Conservation (phyloP, 2,329 filamentous ascomycete genomes). For the Nigrospora osmanthi region DNA sequence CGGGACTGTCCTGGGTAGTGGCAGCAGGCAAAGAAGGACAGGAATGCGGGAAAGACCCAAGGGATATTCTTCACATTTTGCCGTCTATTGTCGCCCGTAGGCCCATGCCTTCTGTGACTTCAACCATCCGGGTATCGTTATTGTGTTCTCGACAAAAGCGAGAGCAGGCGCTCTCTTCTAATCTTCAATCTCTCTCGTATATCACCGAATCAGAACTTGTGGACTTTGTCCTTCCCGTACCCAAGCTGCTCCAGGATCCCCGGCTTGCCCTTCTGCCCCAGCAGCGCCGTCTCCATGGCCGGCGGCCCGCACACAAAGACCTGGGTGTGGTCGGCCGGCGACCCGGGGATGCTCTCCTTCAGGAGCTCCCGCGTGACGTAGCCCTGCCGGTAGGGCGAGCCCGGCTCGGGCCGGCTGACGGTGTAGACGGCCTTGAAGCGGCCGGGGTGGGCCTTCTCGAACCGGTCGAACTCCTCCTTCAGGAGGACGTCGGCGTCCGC, state of each 20-base stretch:
- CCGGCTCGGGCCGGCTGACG: slow-evolving; percentile 38
- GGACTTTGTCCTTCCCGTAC: slow-evolving; percentile 47
- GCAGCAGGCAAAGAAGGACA: too few species aligned
- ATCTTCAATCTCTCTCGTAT: background rate
- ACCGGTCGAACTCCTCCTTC: slow-evolving; percentile 43
- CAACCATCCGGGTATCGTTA: too few species aligned
- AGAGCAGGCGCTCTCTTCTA: too few species aligned
- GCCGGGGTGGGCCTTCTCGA: slow-evolving; percentile 40
- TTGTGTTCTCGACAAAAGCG: too few species aligned
- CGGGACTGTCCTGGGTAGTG: too few species aligned
- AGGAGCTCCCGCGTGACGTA: slow-evolving; percentile 51
- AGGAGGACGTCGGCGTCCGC: slow-evolving; percentile 55
- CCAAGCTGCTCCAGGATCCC: slow-evolving; percentile 52
- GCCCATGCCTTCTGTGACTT: too few species aligned
- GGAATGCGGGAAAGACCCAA: too few species aligned
- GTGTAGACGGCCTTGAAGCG: slow-evolving; percentile 52
- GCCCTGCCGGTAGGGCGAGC: slow-evolving; percentile 39
- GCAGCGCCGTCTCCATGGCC: slow-evolving; percentile 52
- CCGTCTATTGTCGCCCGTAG: too few species aligned
- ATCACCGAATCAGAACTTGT: slow-evolving; percentile 46
- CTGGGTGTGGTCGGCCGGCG: slow-evolving; percentile 33
- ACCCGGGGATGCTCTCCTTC: slow-evolving; percentile 31
- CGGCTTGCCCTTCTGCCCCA: slow-evolving; percentile 31
- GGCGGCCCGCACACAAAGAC: slow-evolving; percentile 65
- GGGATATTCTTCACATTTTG: too few species aligned